Percentiles rank a stretch among this genome's conserved stretches.
Conservation (phyloP, 768 basidiomycete genomes). For the Collybiopsis confluens region DNA sequence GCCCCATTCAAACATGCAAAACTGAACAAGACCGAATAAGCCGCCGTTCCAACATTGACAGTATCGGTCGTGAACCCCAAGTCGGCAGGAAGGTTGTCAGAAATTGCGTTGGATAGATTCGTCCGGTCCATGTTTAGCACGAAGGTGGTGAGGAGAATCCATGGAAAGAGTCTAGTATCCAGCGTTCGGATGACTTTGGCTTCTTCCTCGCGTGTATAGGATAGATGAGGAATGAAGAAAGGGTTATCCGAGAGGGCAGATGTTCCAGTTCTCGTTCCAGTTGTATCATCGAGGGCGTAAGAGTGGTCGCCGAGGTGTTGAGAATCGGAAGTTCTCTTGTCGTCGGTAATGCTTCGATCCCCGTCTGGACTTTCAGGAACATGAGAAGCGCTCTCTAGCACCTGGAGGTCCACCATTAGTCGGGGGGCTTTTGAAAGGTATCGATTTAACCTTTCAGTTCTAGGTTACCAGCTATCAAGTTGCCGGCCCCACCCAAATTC, state of each 20-base stretch:
- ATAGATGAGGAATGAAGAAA: conserved; percentile 22
- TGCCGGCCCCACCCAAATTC: neutral
- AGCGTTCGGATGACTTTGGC: conserved; percentile 23
- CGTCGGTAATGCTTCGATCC: too few species aligned
- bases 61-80: conserved; percentile 36
- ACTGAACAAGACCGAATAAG: conserved; percentile 32
- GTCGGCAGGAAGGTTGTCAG: conserved; percentile 33
- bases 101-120: conserved; percentile 37
- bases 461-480: neutral
- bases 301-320: neutral
- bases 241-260: conserved; percentile 15
- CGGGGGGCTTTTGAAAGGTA: neutral
- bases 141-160: conserved; percentile 29
- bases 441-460: neutral
- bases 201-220: conserved; percentile 30
- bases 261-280: conserved; percentile 9
- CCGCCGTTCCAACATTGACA: conserved; percentile 33
- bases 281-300: neutral
- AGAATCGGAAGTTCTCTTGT: neutral
- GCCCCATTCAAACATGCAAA: conserved; percentile 31
- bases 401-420: neutral
- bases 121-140: conserved; percentile 38
- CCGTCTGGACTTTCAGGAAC: neutral
- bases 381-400: too few species aligned
- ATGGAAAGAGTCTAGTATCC: conserved; percentile 25